A percentile compares a stretch with the other conserved stretches of the same genome.
Evolutionary conservation across 2,329 filamentous ascomycete species (phyloP).

Genomic region (Diaporthe australafricana): DNA sequence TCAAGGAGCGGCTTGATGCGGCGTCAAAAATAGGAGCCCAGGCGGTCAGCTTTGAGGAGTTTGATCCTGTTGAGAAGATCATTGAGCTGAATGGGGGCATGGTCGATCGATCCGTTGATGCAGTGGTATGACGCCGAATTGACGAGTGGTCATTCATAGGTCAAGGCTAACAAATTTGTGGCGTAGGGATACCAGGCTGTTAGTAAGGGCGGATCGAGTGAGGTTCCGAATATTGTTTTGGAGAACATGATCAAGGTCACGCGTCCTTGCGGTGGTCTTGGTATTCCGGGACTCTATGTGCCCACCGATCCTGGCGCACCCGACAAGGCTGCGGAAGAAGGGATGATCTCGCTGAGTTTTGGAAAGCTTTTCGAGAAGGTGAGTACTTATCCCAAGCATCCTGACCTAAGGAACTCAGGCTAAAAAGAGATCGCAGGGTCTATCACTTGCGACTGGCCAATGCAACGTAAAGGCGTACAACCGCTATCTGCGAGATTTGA

Average conservation of each 20-base stretch:
- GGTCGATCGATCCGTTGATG: conserved; percentile 74
- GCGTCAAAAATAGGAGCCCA: conserved; percentile 72
- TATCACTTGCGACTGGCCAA: conserved; percentile 71
- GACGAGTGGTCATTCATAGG: background rate
- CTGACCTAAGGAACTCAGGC: background rate
- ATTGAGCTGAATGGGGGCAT: conserved; percentile 67
- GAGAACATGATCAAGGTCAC: conserved; percentile 74
- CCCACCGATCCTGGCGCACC: conserved; percentile 71
- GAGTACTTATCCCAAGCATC: conserved; percentile 31
- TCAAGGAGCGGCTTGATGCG: conserved; percentile 67
- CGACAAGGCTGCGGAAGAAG: conserved; percentile 70
- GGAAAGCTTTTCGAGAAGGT: conserved; percentile 78
- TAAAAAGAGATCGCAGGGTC: conserved; percentile 53
- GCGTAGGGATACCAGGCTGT: conserved; percentile 69
- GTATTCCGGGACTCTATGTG: conserved; percentile 66
- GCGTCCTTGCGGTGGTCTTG: conserved; percentile 69
- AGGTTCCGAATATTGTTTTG: conserved; percentile 72
- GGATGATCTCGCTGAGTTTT: conserved; percentile 73
- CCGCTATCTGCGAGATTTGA: conserved; percentile 73
- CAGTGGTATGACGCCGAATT: conserved; percentile 52
- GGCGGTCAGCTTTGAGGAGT: conserved; percentile 70
- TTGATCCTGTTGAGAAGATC: conserved; percentile 70
- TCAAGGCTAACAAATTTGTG: background rate
- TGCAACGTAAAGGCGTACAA: conserved; percentile 79
- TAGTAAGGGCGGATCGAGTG: conserved; percentile 63